Percentiles rank a stretch among this genome's conserved stretches.
These are phyloP conservation scores for Sophora flavescens DNA, from an alignment of 306 rosid species.

Conservation along the genomic window DNA sequence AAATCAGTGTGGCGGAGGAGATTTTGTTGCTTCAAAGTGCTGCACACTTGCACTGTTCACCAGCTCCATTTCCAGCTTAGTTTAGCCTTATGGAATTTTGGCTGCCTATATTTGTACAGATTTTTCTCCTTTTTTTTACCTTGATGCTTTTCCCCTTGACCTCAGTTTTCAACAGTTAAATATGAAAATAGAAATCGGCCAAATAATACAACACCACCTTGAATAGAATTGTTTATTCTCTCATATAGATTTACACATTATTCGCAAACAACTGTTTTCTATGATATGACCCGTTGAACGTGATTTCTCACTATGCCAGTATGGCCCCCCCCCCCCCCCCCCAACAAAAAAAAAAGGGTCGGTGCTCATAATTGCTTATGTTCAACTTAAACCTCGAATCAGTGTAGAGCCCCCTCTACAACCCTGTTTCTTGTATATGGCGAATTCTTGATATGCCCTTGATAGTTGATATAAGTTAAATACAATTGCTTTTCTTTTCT, in stretches of 20 bases:
- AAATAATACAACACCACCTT: conserved; percentile 63
- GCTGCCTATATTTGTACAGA: conserved; percentile 74
- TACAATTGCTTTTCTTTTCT: too few relatives aligned
- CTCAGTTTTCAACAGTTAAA: conserved; percentile 55
- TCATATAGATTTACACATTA: neutral
- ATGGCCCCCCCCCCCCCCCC: too few relatives aligned
- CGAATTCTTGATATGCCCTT: too few relatives aligned
- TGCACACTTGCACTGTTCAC: conserved; percentile 38
- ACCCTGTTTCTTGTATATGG: too few relatives aligned
- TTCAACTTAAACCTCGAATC: neutral
- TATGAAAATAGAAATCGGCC: conserved; percentile 56
- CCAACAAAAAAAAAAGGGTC: too few relatives aligned
- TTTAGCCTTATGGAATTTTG: conserved; percentile 59
- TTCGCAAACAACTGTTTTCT: neutral
- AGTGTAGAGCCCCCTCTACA: neutral
- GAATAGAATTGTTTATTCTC: conserved; percentile 38
- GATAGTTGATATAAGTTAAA: too few relatives aligned
- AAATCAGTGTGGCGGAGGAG: conserved; percentile 39
- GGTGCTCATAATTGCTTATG: neutral
- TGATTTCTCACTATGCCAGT: neutral
- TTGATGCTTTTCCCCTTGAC: conserved; percentile 39
- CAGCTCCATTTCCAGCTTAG: conserved; percentile 41
- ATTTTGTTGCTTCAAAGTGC: conserved; percentile 43
- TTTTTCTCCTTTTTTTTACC: conserved; percentile 22
- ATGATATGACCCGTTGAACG: neutral